phyloP scores from a whole-genome alignment of 2,329 filamentous ascomycete genomes.

The Ascochyta pisi region DNA sequence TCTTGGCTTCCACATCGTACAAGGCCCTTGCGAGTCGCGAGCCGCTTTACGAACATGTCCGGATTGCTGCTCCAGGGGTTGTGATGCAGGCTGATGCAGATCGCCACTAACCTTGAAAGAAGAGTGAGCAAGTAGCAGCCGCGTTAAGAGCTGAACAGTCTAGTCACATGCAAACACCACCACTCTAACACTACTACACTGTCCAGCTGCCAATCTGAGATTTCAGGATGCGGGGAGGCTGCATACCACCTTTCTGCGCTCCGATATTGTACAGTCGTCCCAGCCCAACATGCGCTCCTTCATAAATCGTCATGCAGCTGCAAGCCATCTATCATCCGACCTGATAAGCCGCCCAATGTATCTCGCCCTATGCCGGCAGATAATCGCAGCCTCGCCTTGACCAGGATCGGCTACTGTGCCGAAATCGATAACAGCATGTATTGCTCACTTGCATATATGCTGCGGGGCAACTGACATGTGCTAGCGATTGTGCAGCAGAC shows the following conservation, averaged over 20 bases:
- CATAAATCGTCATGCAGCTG: background rate
- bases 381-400: conserved; percentile 1
- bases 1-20: background rate
- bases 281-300: background rate
- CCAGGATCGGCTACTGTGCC: conserved; percentile 9
- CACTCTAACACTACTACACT: background rate
- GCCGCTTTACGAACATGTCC: background rate
- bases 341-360: background rate
- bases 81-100: background rate
- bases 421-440: conserved; percentile 14
- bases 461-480: background rate
- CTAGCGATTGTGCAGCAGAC: no score
- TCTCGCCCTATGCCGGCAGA: conserved; percentile 6
- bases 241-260: background rate
- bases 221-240: conserved; percentile 2
- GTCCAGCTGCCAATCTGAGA: conserved; percentile 11
- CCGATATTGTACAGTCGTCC: conserved; percentile 3
- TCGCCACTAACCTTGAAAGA: background rate
- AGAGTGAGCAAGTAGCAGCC: background rate
- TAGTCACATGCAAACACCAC: background rate
- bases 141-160: background rate
- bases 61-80: background rate
- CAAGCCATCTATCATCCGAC: background rate
- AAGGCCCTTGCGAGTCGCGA: background rate
- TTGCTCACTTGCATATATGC: conserved; percentile 16